A percentile compares a stretch with the other conserved stretches of the same genome.
Conservation (phyloP, 2,329 filamentous ascomycete species). For the Triangularia verruculosa region DNA sequence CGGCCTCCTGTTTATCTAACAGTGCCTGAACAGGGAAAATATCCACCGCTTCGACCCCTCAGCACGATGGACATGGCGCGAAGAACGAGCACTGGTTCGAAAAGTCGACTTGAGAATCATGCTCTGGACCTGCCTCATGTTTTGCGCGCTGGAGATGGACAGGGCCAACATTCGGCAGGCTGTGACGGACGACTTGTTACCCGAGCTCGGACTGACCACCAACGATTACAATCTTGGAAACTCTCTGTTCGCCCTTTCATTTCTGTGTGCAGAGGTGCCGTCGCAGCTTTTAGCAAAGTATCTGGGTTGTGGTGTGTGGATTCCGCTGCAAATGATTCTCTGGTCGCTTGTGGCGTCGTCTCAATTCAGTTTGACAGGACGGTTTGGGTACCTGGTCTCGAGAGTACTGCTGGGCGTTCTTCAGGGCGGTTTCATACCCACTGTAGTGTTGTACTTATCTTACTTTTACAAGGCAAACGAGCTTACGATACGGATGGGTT, state of each 20-base stretch:
- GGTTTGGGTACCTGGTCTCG: conserved; percentile 31
- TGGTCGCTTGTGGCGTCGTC: conserved; percentile 35
- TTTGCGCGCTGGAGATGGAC: conserved; percentile 52
- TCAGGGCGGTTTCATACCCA: conserved; percentile 38
- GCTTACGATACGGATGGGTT: conserved; percentile 34
- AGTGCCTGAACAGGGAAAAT: conserved; percentile 32
- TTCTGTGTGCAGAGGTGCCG: conserved; percentile 57
- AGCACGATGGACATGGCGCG: conserved; percentile 37
- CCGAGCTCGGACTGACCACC: conserved; percentile 34
- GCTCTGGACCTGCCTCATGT: conserved; percentile 51
- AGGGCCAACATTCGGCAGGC: conserved; percentile 42
- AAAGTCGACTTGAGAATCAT: conserved; percentile 52
- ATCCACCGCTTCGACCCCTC: conserved; percentile 38
- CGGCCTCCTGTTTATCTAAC: not conserved
- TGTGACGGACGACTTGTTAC: conserved; percentile 34
- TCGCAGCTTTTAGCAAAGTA: conserved; percentile 61
- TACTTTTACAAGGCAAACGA: conserved; percentile 37
- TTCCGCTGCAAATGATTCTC: conserved; percentile 36
- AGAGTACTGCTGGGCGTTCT: conserved; percentile 35
- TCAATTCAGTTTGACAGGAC: conserved; percentile 32
- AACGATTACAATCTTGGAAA: conserved; percentile 53
- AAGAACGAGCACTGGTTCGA: conserved; percentile 33
- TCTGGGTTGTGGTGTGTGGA: conserved; percentile 37
- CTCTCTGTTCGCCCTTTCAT: conserved; percentile 52
- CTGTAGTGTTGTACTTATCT: conserved; percentile 35